phyloP scores from a whole-genome alignment of 345 rosid genomes.

The Eucalyptus regnans region DNA sequence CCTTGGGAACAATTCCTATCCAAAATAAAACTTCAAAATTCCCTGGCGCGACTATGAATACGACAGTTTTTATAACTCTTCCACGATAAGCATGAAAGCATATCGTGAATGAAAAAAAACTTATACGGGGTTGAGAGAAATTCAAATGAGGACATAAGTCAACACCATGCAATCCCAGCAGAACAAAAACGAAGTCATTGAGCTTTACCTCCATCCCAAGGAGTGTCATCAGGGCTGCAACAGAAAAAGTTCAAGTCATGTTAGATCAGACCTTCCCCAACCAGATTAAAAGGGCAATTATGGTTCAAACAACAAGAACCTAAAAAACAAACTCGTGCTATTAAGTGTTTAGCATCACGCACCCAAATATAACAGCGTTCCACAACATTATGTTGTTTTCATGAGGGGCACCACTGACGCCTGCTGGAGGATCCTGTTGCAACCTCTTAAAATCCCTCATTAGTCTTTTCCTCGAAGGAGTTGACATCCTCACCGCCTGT shows the following conservation, averaged over 20 bases:
- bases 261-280: neutral
- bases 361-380: constrained; percentile 58
- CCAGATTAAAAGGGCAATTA: constrained; percentile 1
- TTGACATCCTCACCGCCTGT: constrained; percentile 16
- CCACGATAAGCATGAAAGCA: neutral
- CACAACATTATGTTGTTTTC: constrained; percentile 52
- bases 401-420: constrained; percentile 48
- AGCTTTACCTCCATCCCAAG: constrained; percentile 81
- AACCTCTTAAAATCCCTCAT: constrained; percentile 59
- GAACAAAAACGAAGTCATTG: neutral
- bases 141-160: neutral
- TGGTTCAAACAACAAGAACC: neutral
- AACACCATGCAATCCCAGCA: neutral
- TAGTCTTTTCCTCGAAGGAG: constrained; percentile 47
- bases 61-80: neutral
- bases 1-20: neutral
- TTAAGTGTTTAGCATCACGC: neutral
- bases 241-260: neutral
- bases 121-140: neutral
- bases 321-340: neutral
- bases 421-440: constrained; percentile 50
- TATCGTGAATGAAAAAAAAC: neutral
- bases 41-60: neutral
- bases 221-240: constrained; percentile 71
- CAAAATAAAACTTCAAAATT: neutral